A percentile compares a stretch with the other conserved stretches of the same genome.
These are phyloP conservation scores for Golubevia sp. DNA, from an alignment of 1,284 basidiomycete genomes.

Conservation along the genomic window DNA sequence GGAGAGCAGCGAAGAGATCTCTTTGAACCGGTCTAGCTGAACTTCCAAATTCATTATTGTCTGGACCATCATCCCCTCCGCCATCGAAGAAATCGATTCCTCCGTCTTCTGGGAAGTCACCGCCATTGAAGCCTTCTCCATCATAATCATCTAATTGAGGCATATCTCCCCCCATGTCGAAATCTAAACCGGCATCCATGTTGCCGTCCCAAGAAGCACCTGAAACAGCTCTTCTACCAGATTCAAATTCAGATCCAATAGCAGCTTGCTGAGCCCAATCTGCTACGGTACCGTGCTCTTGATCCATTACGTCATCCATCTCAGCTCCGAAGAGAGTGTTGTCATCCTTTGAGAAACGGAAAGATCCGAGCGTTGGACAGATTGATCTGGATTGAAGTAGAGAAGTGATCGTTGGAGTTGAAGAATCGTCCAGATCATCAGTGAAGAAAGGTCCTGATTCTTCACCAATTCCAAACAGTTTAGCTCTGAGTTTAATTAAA, in stretches of 20 bases:
- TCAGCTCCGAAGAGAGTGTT: slow-evolving; percentile 29
- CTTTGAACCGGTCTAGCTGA: too few relatives aligned
- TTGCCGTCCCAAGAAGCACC: slow-evolving; percentile 9
- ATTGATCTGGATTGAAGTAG: slow-evolving; percentile 34
- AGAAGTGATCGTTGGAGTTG: slow-evolving; percentile 12
- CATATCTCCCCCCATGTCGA: slow-evolving; percentile 70
- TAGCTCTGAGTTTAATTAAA: slow-evolving; percentile 32
- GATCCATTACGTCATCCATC: too few relatives aligned
- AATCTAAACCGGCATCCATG: slow-evolving; percentile 45
- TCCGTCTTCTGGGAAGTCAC: slow-evolving; percentile 39
- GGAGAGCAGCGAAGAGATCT: too few relatives aligned
- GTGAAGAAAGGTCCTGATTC: not conserved
- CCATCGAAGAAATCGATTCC: slow-evolving; percentile 64
- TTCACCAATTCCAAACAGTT: slow-evolving; percentile 18
- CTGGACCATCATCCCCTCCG: slow-evolving; percentile 61
- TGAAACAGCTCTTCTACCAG: too few relatives aligned
- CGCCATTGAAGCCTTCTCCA: slow-evolving; percentile 63
- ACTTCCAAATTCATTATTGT: not conserved
- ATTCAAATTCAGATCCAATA: too few relatives aligned
- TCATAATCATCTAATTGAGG: slow-evolving; percentile 76
- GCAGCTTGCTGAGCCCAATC: too few relatives aligned
- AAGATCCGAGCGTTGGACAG: slow-evolving; percentile 43
- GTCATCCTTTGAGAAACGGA: slow-evolving; percentile 45
- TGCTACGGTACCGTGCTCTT: too few relatives aligned
- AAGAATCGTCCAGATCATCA: not conserved